phyloP scores from a whole-genome alignment of 2,329 filamentous ascomycete species.

The Colletotrichum karsti region DNA sequence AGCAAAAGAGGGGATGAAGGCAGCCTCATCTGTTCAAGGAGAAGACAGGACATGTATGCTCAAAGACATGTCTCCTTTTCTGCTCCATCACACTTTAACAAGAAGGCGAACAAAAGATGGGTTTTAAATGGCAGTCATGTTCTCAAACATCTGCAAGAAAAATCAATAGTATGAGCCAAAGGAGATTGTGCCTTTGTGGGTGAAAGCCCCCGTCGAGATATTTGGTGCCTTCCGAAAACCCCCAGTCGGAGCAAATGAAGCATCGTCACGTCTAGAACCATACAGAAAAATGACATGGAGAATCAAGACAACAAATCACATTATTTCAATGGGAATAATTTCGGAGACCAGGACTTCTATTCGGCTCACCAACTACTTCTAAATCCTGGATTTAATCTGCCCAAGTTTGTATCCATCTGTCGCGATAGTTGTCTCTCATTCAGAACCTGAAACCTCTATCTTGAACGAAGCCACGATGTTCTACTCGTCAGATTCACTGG shows the following conservation, averaged over 20 bases:
- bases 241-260: background rate
- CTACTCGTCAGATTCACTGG: background rate
- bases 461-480: background rate
- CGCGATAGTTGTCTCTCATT: background rate
- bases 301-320: too few relatives aligned
- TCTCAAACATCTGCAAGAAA: background rate
- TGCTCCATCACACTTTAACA: constrained; percentile 28
- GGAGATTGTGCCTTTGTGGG: too few relatives aligned
- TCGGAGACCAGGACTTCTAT: background rate
- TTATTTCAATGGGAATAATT: background rate
- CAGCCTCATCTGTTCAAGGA: background rate
- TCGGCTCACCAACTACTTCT: background rate
- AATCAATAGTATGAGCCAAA: background rate
- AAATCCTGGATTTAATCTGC: background rate
- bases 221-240: background rate
- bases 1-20: background rate
- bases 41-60: background rate
- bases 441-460: too few relatives aligned
- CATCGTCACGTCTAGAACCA: too few relatives aligned
- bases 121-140: background rate
- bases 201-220: background rate
- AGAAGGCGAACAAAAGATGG: background rate
- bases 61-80: background rate
- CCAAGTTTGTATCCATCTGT: background rate
- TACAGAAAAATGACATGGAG: too few relatives aligned